These are phyloP conservation scores for Kodamaea derodonti DNA, from an alignment of 1,139 yeast genomes.

Conservation along the genomic window DNA sequence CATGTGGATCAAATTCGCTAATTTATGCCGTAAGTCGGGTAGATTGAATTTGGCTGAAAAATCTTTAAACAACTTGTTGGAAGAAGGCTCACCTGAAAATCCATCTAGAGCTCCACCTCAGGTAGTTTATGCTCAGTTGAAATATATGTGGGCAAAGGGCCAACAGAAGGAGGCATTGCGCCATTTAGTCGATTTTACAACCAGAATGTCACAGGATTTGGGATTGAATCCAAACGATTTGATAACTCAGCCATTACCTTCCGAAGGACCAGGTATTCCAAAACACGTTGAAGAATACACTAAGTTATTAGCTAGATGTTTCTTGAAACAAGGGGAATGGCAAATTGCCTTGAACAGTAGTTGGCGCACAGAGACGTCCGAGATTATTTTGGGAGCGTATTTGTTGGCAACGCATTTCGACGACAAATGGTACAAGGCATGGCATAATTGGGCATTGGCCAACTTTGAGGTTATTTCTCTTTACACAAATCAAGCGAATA, in stretches of 20 bases:
- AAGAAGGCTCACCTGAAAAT: constrained; percentile 53
- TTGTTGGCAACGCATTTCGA: constrained; percentile 93
- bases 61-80: constrained; percentile 73
- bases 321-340: constrained; percentile 98
- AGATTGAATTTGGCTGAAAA: constrained; percentile 90
- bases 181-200: constrained; percentile 84
- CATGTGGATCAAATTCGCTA: constrained; percentile 98
- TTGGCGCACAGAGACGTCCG: constrained; percentile 81
- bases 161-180: constrained; percentile 81
- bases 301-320: constrained; percentile 86
- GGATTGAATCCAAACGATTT: constrained; percentile 78
- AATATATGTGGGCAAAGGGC: constrained; percentile 96
- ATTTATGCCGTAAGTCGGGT: constrained; percentile 90
- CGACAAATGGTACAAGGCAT: constrained; percentile 91
- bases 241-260: constrained; percentile 83
- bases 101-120: constrained; percentile 89
- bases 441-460: constrained; percentile 99
- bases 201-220: constrained; percentile 83
- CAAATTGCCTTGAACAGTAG: constrained; percentile 73
- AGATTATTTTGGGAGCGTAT: constrained; percentile 83
- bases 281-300: constrained; percentile 82
- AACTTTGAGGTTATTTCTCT: constrained; percentile 90
- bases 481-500: constrained; percentile 39
- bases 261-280: constrained; percentile 68
- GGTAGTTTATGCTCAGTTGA: constrained; percentile 93